Evolutionary conservation across 176 grass and related monocot species (phyloP).

Genomic region (Cenchrus americanus): DNA sequence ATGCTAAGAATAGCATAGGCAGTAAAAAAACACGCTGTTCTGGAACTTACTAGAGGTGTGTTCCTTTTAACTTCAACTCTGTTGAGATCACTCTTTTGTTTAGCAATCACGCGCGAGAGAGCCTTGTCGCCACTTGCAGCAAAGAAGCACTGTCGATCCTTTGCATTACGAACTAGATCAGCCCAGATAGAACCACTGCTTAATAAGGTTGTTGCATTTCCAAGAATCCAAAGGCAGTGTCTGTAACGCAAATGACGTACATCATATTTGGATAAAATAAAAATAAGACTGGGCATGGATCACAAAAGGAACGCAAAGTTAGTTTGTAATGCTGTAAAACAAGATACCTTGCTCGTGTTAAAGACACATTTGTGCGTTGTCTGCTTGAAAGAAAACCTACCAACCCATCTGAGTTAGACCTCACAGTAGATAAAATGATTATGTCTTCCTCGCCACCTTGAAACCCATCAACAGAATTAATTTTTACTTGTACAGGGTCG

Average conservation of each 20-base stretch:
- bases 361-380: slow-evolving; percentile 63
- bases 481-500: slow-evolving; percentile 44
- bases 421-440: slow-evolving; percentile 73
- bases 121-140: slow-evolving; percentile 45
- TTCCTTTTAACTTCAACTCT: slow-evolving; percentile 34
- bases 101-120: slow-evolving; percentile 43
- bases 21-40: neutral
- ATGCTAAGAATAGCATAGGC: too few species aligned
- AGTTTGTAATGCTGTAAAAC: neutral
- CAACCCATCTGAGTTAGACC: slow-evolving; percentile 56
- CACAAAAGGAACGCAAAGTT: slow-evolving; percentile 16
- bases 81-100: slow-evolving; percentile 34
- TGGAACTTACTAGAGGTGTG: slow-evolving; percentile 27
- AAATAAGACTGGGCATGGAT: neutral
- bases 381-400: slow-evolving; percentile 69
- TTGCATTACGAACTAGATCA: slow-evolving; percentile 51
- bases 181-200: slow-evolving; percentile 53
- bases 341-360: slow-evolving; percentile 71
- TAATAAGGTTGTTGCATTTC: slow-evolving; percentile 52
- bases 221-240: slow-evolving; percentile 65
- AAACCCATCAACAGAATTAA: slow-evolving; percentile 79
- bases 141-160: slow-evolving; percentile 55
- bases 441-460: slow-evolving; percentile 79
- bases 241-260: slow-evolving; percentile 28
- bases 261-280: neutral